Evolutionary conservation across 495 filamentous ascomycete genomes (phyloP), one percentile per base, ranked within the genome.

Genomic region (Talaromyces borbonicus): DNA sequence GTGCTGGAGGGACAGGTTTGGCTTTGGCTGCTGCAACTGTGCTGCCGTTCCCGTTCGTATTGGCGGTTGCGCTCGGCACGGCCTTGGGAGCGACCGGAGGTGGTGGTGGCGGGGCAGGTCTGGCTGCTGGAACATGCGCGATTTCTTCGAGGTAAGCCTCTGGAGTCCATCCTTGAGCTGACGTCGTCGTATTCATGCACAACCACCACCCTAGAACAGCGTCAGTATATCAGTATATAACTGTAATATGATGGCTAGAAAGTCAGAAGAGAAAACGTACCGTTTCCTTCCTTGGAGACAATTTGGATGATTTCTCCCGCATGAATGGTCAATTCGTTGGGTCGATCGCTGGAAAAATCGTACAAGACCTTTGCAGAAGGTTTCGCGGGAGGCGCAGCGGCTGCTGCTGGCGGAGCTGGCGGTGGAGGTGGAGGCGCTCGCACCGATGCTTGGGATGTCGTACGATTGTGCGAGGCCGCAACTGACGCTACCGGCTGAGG

Each of bases 121-220:
- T 68, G 1, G 65, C 52, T 35, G 66, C 53, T 12, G 61, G 60
- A 52, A 84, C 77, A 3, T 54, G 56, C 49, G 62, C 53, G 8
- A 50, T 50, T 66, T 95, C 88, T 59, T 95, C 81, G 5, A 98
- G 80, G 55, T 97, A 98, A 25, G 90, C 84, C 18, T 90, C 85
- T 0, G 92, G 92, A 0, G 89, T 80, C 92, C 92, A 98, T 31
- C 88, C 93, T 65, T 93, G 83, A 15, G 74, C 74, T 5, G 66
- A 68, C 2, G 69, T 63, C 48, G 78, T 68, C 39, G 61, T 61
- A 53, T 77, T 81, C 65, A 86, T 89, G 43, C 81, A 90, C 30
- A 95, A 72, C 89, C 90, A 96, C 93, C 93, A 97, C 35, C 90
- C 90, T 95, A 33, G 23, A 35, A n/a, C n/a, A n/a, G n/a, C n/a